Base-by-base conservation (phyloP, 345 rosid genomes). In the Lepidium sativum region DNA sequence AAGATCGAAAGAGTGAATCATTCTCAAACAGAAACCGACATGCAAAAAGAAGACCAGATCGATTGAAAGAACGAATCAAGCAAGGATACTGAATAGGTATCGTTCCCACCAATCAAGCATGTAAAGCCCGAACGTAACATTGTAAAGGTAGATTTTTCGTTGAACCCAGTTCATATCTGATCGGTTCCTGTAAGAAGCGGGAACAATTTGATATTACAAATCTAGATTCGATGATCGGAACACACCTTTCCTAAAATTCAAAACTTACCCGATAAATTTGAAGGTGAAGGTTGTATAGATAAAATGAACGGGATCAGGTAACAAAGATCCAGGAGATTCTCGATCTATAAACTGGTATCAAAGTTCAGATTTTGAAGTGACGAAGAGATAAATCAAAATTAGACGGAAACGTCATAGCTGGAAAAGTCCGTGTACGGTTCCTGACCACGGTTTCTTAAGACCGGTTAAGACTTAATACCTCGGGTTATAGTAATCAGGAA, bases 51-150 rank as follows among this genome's bases (percentile, higher is more conserved):
- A 58, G 42, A 58, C 16, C 20, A 58, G 50, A 54, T 51, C 12
- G 35, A 27, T 43, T 12, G 9, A 63, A 15, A 35, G 67, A 41
- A 33, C 0, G 12, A 45, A 41, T 21, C 18, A 25, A 63, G 54
- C 57, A 56, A 80, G 96, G 98, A 92, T 90, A 89, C 99, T 94
- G 89, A 94, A 87, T 63, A 94, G 89, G 66, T 68, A 89, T 34
- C 99, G 95, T 79, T 94, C 97, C 99, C 96, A 94, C 99, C 96
- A 94, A 73, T 94, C 99, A 85, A 94, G 78, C 99, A 94, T 94
- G 81, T 68, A 90, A 54, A 94, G 96, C 54, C 99, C 99, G 18
- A 94, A 94, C 10, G 97, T 94, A 64, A 90, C 99, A 81, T 90
- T 90, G 77, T 94, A 94, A 73, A 86, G 96, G 74, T 83, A 82